Conservation (phyloP, 2,329 filamentous ascomycete genomes). For the Capronia epimyces region DNA sequence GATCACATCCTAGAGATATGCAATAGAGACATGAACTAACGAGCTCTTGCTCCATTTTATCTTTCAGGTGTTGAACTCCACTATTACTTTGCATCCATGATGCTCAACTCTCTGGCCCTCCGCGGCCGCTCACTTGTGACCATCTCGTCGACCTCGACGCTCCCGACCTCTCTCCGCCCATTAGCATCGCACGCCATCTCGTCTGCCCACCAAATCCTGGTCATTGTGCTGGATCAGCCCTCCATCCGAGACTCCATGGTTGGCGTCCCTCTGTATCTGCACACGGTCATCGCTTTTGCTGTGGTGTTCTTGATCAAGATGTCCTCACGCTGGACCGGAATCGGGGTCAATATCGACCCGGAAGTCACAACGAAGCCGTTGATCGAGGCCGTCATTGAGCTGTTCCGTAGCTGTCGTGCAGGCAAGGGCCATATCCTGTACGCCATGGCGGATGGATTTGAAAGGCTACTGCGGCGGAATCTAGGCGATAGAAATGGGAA, state of each 20-base stretch:
- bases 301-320: slow-evolving; percentile 44
- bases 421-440: slow-evolving; percentile 28
- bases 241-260: slow-evolving; percentile 47
- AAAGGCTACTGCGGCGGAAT: slow-evolving; percentile 24
- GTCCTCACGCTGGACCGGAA: slow-evolving; percentile 24
- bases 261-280: slow-evolving; percentile 43
- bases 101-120: slow-evolving; percentile 45
- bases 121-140: slow-evolving; percentile 41
- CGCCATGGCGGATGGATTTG: slow-evolving; percentile 28
- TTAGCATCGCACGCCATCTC: slow-evolving; percentile 43
- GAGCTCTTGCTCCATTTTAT: neutral
- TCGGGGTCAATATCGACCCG: slow-evolving; percentile 27
- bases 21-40: too few relatives aligned
- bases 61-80: slow-evolving; percentile 46
- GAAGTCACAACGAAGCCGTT: slow-evolving; percentile 26
- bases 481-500: slow-evolving; percentile 6
- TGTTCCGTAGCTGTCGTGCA: slow-evolving; percentile 21
- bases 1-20: too few relatives aligned
- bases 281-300: slow-evolving; percentile 45
- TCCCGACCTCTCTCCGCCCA: slow-evolving; percentile 23
- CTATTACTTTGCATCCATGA: slow-evolving; percentile 51
- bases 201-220: slow-evolving; percentile 45
- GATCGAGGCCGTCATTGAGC: slow-evolving; percentile 25
- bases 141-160: slow-evolving; percentile 34
- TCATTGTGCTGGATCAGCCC: slow-evolving; percentile 44